Conservation (phyloP, 768 basidiomycete species). For the Arthromyces matolae region DNA sequence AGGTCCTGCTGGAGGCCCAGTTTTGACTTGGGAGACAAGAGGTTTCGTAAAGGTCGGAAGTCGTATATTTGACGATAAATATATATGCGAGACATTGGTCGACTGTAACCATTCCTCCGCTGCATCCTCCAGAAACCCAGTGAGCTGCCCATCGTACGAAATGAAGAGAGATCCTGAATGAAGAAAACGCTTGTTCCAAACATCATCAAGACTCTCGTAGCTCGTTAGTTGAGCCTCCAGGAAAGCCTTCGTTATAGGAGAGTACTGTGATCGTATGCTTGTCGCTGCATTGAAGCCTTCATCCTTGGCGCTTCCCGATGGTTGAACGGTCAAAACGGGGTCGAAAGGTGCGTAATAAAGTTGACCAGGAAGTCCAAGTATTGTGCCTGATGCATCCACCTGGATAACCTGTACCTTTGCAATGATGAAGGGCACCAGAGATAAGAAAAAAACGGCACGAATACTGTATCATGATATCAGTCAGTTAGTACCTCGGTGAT, state of each 20-base stretch:
- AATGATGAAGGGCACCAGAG: constrained; percentile 3
- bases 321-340: constrained; percentile 12
- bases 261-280: constrained; percentile 22
- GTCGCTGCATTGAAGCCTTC: constrained; percentile 21
- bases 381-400: constrained; percentile 10
- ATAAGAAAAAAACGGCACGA: constrained; percentile 3
- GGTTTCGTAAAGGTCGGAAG: constrained; percentile 13
- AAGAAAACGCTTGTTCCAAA: constrained; percentile 30
- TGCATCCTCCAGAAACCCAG: constrained; percentile 22
- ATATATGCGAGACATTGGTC: constrained; percentile 19
- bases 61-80: constrained; percentile 20
- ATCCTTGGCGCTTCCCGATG: background rate
- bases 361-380: constrained; percentile 13
- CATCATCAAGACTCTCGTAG: constrained; percentile 28
- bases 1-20: constrained; percentile 26
- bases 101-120: constrained; percentile 26
- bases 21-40: constrained; percentile 13
- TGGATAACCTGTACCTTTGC: constrained; percentile 8
- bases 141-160: constrained; percentile 22
- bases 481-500: background rate
- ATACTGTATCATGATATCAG: constrained; percentile 5
- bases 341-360: constrained; percentile 21
- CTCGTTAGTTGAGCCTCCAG: constrained; percentile 23
- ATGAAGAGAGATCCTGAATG: constrained; percentile 27
- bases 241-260: constrained; percentile 24